Conservation (phyloP, 2,329 filamentous ascomycete genomes). For the Fusarium cicatricum region DNA sequence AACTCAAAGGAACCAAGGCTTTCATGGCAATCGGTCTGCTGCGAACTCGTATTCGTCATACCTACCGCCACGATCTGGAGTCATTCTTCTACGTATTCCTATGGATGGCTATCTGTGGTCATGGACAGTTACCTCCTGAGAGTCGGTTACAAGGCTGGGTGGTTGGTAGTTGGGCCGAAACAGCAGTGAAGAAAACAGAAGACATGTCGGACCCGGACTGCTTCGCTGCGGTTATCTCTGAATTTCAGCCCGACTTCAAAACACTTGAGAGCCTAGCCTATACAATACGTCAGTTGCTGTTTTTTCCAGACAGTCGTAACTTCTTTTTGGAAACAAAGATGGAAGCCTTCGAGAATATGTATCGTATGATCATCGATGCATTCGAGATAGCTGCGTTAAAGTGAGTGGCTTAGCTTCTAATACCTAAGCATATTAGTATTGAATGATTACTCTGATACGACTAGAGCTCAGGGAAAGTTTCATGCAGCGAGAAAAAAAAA, state of each 20-base stretch:
- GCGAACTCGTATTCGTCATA: slow-evolving; percentile 18
- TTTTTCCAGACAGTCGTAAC: too few species aligned
- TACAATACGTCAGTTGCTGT: slow-evolving; percentile 27
- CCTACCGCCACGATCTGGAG: slow-evolving; percentile 40
- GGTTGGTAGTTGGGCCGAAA: not conserved
- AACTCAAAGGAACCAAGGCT: slow-evolving; percentile 34
- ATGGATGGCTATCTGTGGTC: slow-evolving; percentile 17
- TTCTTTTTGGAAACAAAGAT: too few species aligned
- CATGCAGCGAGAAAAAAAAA: too few species aligned
- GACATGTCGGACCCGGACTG: slow-evolving; percentile 8
- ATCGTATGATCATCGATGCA: too few species aligned
- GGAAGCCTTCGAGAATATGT: too few species aligned
- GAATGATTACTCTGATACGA: too few species aligned
- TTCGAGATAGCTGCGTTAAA: too few species aligned
- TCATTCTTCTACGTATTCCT: slow-evolving; percentile 39
- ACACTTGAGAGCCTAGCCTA: slow-evolving; percentile 27
- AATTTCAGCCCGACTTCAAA: slow-evolving; percentile 30
- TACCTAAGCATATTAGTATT: too few species aligned
- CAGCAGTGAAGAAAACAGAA: not conserved
- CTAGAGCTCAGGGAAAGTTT: too few species aligned
- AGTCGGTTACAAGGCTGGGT: not conserved
- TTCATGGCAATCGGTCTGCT: slow-evolving; percentile 40
- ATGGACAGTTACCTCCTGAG: not conserved
- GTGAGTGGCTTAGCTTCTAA: too few species aligned
- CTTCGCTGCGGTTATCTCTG: slow-evolving; percentile 25